These are phyloP conservation scores for Blastomyces percursus DNA, from an alignment of 2,329 filamentous ascomycete species.

Conservation along the genomic window DNA sequence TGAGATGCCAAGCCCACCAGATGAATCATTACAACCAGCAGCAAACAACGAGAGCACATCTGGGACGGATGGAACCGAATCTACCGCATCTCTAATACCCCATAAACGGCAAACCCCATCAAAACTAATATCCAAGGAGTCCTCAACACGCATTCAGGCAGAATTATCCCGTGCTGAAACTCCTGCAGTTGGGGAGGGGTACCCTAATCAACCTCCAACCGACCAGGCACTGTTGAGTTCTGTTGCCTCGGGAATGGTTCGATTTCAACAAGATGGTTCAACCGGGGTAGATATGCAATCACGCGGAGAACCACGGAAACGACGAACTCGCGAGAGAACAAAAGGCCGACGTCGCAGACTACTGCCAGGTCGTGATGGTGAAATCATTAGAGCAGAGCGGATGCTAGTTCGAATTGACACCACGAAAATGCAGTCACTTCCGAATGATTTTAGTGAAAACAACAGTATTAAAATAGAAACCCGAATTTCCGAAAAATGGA, in stretches of 20 bases:
- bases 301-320: conserved; percentile 29
- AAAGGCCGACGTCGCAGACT: conserved; percentile 12
- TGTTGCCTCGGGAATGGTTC: conserved; percentile 28
- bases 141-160: conserved; percentile 19
- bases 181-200: background rate
- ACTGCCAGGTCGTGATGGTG: conserved; percentile 30
- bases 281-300: conserved; percentile 33
- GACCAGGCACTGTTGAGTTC: conserved; percentile 16
- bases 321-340: conserved; percentile 14
- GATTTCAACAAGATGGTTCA: conserved; percentile 34
- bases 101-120: conserved; percentile 15
- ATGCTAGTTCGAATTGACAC: conserved; percentile 56
- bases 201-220: background rate
- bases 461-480: conserved; percentile 49
- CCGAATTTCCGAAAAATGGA: conserved; percentile 51
- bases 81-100: conserved; percentile 22
- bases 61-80: background rate
- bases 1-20: background rate
- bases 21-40: background rate
- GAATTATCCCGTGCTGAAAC: conserved; percentile 8
- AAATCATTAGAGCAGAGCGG: conserved; percentile 56
- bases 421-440: conserved; percentile 38
- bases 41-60: background rate
- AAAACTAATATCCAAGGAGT: conserved; percentile 16
- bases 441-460: conserved; percentile 54